phyloP scores from a whole-genome alignment of 225 moss, liverwort and hornwort genomes.

The Lunularia cruciata region DNA sequence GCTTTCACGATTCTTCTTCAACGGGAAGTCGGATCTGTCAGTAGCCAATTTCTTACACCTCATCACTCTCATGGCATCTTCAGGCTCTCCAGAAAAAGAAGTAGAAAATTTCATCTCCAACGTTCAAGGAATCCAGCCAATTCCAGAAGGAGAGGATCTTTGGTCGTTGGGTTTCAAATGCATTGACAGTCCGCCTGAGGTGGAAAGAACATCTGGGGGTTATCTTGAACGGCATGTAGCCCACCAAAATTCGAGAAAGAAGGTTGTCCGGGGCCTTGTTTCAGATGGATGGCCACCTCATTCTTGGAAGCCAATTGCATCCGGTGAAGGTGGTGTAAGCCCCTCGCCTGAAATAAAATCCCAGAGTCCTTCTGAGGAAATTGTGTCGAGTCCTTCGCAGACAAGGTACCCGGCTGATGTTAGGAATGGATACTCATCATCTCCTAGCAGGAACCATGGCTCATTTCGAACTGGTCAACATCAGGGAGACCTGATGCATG shows the following conservation, averaged over 20 bases:
- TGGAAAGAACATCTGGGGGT: slow-evolving; percentile 37
- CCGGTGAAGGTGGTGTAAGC: background rate
- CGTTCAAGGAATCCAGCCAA: slow-evolving; percentile 56
- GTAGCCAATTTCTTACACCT: slow-evolving; percentile 82
- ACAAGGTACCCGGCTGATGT: slow-evolving; percentile 6
- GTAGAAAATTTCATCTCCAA: slow-evolving; percentile 73
- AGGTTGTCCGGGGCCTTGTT: slow-evolving; percentile 1
- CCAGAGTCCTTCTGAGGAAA: slow-evolving; percentile 13
- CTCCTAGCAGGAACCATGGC: slow-evolving; percentile 1
- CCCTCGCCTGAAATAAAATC: slow-evolving; percentile 10
- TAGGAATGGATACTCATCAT: slow-evolving; percentile 2
- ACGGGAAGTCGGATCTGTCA: slow-evolving; percentile 62
- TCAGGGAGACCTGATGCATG: background rate
- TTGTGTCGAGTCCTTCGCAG: background rate
- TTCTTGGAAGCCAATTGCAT: slow-evolving; percentile 27
- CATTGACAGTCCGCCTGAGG: slow-evolving; percentile 30
- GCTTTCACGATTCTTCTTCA: slow-evolving; percentile 77
- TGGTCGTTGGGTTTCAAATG: slow-evolving; percentile 55
- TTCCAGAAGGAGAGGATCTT: slow-evolving; percentile 39
- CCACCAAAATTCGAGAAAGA: slow-evolving; percentile 46
- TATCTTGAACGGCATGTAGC: slow-evolving; percentile 61
- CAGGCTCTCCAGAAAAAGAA: slow-evolving; percentile 64
- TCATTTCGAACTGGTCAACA: background rate
- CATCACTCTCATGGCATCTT: slow-evolving; percentile 82
- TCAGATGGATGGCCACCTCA: slow-evolving; percentile 36